phyloP scores from a whole-genome alignment of 345 rosid species.

The Aethionema arabicum region DNA sequence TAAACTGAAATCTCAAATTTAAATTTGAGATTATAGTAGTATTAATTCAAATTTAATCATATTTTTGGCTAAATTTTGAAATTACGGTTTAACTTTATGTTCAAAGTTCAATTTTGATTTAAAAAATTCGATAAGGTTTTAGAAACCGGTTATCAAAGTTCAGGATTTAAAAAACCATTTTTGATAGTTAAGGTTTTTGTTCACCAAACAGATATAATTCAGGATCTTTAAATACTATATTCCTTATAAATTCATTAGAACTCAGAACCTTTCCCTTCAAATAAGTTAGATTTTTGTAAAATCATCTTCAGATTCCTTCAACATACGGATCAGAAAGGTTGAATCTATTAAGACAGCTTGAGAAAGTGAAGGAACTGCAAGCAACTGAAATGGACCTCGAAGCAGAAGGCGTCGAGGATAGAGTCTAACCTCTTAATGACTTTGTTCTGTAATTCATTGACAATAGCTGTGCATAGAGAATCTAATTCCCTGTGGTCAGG shows the following conservation, averaged over 20 bases:
- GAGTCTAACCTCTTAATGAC: conserved; percentile 20
- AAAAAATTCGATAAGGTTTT: too few relatives aligned
- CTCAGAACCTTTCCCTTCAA: conserved; percentile 4
- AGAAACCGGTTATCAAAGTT: too few relatives aligned
- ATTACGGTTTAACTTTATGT: too few relatives aligned
- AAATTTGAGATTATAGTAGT: too few relatives aligned
- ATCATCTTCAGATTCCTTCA: conserved; percentile 73
- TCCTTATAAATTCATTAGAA: conserved; percentile 4
- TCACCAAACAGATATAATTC: too few relatives aligned
- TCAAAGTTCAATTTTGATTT: too few relatives aligned
- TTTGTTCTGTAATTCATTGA: conserved; percentile 44
- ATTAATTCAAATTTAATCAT: too few relatives aligned
- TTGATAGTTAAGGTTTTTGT: too few relatives aligned
- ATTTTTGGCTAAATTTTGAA: too few relatives aligned
- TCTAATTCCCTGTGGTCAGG: conserved; percentile 84
- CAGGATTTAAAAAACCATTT: too few relatives aligned
- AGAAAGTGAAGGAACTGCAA: conserved; percentile 82
- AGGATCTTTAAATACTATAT: too few relatives aligned
- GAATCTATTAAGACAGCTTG: conserved; percentile 85
- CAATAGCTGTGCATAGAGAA: conserved; percentile 65
- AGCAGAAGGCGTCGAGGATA: conserved; percentile 49
- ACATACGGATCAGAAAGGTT: conserved; percentile 92
- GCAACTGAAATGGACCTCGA: conserved; percentile 49
- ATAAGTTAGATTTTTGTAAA: conserved; percentile 4
- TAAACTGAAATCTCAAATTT: too few relatives aligned